phyloP scores from a whole-genome alignment of 768 basidiomycete species.

The Pleurotus pulmonarius region DNA sequence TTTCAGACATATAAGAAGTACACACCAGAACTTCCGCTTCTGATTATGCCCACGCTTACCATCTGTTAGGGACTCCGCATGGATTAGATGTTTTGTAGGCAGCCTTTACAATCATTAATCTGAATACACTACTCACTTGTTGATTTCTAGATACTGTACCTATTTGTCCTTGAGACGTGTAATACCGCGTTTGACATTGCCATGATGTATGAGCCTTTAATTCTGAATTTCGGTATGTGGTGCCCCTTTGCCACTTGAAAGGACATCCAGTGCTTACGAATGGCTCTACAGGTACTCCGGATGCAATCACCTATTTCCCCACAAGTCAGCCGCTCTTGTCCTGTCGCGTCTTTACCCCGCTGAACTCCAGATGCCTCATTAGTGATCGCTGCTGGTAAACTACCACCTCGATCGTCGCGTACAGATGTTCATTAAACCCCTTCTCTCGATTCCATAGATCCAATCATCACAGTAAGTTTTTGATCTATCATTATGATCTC shows the following conservation, averaged over 20 bases:
- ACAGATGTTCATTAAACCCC: no score
- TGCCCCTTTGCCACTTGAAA: not conserved
- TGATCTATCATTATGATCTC: not conserved
- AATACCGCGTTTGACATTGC: slow-evolving; percentile 33
- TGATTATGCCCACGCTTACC: not conserved
- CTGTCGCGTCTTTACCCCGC: not conserved
- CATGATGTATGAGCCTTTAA: slow-evolving; percentile 35
- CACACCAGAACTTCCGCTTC: not conserved
- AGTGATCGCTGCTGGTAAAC: not conserved
- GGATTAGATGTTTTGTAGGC: slow-evolving; percentile 31
- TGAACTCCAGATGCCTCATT: not conserved
- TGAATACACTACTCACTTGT: no score
- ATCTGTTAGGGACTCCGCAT: slow-evolving; percentile 23
- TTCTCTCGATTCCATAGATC: slow-evolving; percentile 17
- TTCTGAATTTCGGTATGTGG: slow-evolving; percentile 29
- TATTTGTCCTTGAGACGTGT: slow-evolving; percentile 30
- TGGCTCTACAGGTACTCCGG: slow-evolving; percentile 13
- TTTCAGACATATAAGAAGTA: slow-evolving; percentile 32
- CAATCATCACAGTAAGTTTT: slow-evolving; percentile 27
- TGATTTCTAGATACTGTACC: slow-evolving; percentile 23
- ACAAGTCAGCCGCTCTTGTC: not conserved
- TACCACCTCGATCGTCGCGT: not conserved
- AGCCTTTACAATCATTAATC: not conserved
- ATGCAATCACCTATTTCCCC: slow-evolving; percentile 14
- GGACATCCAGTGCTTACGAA: not conserved